Base-by-base conservation (phyloP, 371 early-diverging fungal genomes). In the Encephalitozoon hellem region DNA sequence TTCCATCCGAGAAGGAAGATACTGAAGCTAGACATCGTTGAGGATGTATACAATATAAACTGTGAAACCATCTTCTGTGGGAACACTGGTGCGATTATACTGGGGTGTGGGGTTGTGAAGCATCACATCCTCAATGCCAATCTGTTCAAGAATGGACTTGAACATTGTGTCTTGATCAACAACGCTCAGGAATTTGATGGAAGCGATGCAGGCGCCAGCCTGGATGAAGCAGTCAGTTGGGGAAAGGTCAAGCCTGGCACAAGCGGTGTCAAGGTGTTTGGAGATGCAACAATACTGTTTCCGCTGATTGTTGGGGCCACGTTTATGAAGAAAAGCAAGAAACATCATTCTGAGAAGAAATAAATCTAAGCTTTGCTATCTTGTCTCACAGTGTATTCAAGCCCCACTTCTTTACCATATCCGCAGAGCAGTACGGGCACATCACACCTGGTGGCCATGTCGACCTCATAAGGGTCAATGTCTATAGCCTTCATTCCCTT, bases 41-140 rank as follows among this genome's bases (percentile, higher is more conserved):
- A 89, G 32, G 99, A 99, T 83, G 94, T 97, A 69, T 88, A 92
- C 4, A 87, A 86, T 15, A 90, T 99, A 83, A 99, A 99, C 86
- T 88, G 89, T 77, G 88, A 93, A 76, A 93, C 95, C 0, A 91
- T 96, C 0, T 91, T 89, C 86, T 92, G 92, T 12, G 89, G 90
- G 76, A 92, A 93, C 85, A 95, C 97, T 0, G 97, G 97, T 25
- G 89, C 93, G 80, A 92, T 99, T 45, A 94, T 97, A 74, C 87
- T 97, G 32, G 98, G 98, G n/a, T 94, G 95, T 75, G 98, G 98
- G 15, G 87, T 97, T 12, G 87, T 96, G 72, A 99, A 99, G 86
- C 99, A 99, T 85, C 97, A 97, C 83, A 96, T 97, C 77, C 93
- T 95, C 83, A 99, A 99, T 82, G 98, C 98, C 34, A 97, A 97